A percentile compares a stretch with the other conserved stretches of the same genome.
Evolutionary conservation across 2,329 filamentous ascomycete genomes (phyloP).

Genomic region (Pseudopyrenochaeta lycopersici): DNA sequence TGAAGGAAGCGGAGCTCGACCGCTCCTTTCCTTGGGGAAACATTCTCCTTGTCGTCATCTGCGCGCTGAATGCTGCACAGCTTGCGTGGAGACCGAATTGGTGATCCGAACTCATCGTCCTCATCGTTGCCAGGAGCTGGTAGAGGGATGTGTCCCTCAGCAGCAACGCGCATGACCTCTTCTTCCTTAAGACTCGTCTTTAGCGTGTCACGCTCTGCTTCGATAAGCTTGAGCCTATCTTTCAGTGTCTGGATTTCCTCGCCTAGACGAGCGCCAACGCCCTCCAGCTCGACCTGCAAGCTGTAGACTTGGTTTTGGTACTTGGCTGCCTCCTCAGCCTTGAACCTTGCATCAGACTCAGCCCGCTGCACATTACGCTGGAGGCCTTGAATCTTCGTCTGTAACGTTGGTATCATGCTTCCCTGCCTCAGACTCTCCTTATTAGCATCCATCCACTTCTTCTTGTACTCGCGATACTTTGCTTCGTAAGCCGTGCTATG

Average conservation of each 20-base stretch:
- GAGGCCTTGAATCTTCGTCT: constrained; percentile 39
- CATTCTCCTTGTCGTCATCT: constrained; percentile 58
- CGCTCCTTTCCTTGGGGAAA: constrained; percentile 53
- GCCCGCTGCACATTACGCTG: constrained; percentile 36
- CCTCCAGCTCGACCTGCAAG: constrained; percentile 60
- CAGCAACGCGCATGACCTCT: constrained; percentile 75
- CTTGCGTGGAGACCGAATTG: constrained; percentile 61
- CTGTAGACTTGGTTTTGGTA: constrained; percentile 56
- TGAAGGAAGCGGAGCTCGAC: constrained; percentile 59
- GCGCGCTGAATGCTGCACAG: constrained; percentile 54
- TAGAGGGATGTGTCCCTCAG: constrained; percentile 74
- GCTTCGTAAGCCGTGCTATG: constrained; percentile 33
- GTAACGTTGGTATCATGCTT: constrained; percentile 35
- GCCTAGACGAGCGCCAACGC: constrained; percentile 69
- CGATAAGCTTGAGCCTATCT: constrained; percentile 70
- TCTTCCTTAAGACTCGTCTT: constrained; percentile 77
- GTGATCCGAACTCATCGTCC: constrained; percentile 70
- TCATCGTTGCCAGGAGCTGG: constrained; percentile 62
- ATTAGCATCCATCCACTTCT: constrained; percentile 29
- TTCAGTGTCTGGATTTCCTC: constrained; percentile 72
- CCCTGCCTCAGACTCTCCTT: constrained; percentile 34
- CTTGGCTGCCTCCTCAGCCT: constrained; percentile 44
- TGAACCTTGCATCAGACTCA: constrained; percentile 42
- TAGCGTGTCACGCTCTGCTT: constrained; percentile 78
- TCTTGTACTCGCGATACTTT: constrained; percentile 39